Evolutionary conservation across 805 yeast genomes (phyloP), one percentile per base, ranked within the genome.

Genomic region (Yamadazyma takamatsuzukensis): DNA sequence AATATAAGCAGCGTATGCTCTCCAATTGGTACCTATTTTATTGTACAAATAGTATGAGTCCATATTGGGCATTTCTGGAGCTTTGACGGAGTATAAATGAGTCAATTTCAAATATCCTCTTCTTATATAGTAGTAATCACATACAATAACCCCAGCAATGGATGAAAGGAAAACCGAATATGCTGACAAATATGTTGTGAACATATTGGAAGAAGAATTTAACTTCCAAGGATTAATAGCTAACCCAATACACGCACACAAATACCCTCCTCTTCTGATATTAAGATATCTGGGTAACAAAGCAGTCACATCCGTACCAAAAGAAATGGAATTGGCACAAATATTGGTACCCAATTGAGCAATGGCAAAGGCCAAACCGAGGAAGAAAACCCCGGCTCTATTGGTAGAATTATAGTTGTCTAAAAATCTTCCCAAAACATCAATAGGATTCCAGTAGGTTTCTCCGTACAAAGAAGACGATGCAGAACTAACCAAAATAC

Each of bases 401-500:
- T 55, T 59, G 12, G 68, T 68, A 15, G 64, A 37, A 13, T 61
- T 47, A 47, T 58, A 61, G 43, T 58, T 41, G 44, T 62, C 47
- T 45, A 87, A 71, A 49, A 82, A 84, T 30, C 73, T 63, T 11
- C 70, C 70, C 45, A 87, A 64, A 4, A 84, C 84, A 44, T 83
- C 94, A 36, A 87, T 61, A 6, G 96, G 96, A 33, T 82, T 74
- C 96, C 96, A 87, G 52, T 73, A 74, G 19, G 85, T 73, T 42
- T 71, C 76, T 16, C 82, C 84, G 53, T 78, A 85, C 46, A 84
- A 52, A 4, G 70, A 54, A 26, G 78, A 66, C 3, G 93, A 80
- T 1, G 95, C 84, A 6, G 95, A 80, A 17, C 94, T 79, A 15
- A 87, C 86, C 39, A 87, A 64, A 37, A 87, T 81, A 54, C 96